Evolutionary conservation across 345 rosid species (phyloP).

Genomic region (Salix dunnii): DNA sequence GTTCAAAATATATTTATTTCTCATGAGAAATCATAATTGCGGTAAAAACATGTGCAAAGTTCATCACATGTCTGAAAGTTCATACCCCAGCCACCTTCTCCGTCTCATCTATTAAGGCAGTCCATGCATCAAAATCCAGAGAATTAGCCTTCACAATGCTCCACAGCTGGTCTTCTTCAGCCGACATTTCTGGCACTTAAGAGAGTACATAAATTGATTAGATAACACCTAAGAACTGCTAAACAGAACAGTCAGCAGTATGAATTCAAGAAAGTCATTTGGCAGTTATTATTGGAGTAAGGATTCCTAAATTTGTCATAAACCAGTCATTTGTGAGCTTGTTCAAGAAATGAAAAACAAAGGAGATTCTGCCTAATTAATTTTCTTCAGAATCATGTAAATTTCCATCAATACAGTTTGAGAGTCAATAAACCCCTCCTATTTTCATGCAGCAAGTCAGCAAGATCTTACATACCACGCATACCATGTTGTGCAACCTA

Average conservation of each 20-base stretch:
- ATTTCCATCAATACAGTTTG: background rate
- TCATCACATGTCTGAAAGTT: background rate
- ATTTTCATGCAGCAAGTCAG: background rate
- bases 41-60: background rate
- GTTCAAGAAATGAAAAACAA: background rate
- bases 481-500: background rate
- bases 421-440: background rate
- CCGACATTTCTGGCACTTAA: conserved; percentile 52
- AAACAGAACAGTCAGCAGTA: background rate
- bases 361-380: too few relatives aligned
- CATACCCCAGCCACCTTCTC: conserved; percentile 87
- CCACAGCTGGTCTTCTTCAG: conserved; percentile 92
- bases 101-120: conserved; percentile 78
- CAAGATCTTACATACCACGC: background rate
- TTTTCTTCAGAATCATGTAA: background rate
- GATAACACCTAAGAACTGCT: background rate
- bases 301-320: background rate
- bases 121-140: conserved; percentile 86
- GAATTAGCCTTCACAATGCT: conserved; percentile 72
- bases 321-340: background rate
- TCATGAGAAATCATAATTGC: background rate
- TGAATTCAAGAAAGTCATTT: background rate
- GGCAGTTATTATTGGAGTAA: background rate
- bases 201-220: background rate
- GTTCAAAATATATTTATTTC: background rate